Evolutionary conservation across 768 basidiomycete genomes (phyloP), one percentile per base, ranked within the genome.

Genomic region (Ramaria sp.): DNA sequence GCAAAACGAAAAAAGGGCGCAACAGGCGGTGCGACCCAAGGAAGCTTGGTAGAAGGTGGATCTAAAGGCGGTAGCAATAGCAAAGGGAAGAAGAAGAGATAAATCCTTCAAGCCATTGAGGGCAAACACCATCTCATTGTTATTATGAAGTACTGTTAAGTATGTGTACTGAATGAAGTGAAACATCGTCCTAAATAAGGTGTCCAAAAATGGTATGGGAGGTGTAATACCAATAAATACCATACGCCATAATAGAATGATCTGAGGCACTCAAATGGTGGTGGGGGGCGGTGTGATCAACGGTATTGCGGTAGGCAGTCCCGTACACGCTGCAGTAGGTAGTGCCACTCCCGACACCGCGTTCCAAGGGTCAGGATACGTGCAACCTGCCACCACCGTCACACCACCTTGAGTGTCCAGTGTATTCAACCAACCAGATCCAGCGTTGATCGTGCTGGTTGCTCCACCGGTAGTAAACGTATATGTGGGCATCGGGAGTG

Each of bases 1-100:
- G 74, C 75, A 39, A 78, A 68, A 63, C 73, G 78, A 65, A 77
- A 77, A 60, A 79, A 74, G 61, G 71, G 69, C 25, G 72, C 69
- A 30, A 73, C 73, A 18, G 76, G 77, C 43, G 74, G 75, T 9
- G 85, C 86, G 20, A 88, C 84, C 13, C 88, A 89, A 67, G 88
- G 88, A 20, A 73, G 68, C 55, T 68, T 73, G 27, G 75, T 78
- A 43, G 68, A 66, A 48, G 63, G 55, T 16, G 61, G 56, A 28
- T 36, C 49, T 18, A 55, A 53, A 30, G 58, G 66, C n/a, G 59
- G 66, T 25, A 56, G 63, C 53, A 57, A 59, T 36, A 57, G 58
- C 30, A 63, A 66, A 30, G 62, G 67, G 43, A 52, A 52, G 24
- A 55, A 55, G 34, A 18, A 37, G 43, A 55, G 44, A 52, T 52